Base-by-base conservation (phyloP, 192 early-diverging fungal species). In the Coemansia asiatica region DNA sequence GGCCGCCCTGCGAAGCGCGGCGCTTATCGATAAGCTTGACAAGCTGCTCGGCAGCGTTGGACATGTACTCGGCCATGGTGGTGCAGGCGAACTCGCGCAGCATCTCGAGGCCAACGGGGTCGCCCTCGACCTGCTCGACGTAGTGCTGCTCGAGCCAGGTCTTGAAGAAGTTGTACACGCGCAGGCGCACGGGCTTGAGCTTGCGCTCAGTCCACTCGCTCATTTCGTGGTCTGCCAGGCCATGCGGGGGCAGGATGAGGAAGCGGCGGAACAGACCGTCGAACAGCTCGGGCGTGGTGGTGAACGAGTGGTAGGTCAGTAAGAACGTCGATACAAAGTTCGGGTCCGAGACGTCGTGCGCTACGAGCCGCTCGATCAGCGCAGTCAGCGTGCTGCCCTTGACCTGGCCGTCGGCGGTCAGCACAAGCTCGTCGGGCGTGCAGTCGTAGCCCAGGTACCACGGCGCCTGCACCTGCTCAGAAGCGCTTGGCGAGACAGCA, bases 121-220 rank as follows among this genome's bases (percentile, higher is more conserved):
- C 94, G 49, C 87, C 86, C 6, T 84, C 82, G 60, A 91, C 89
- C 69, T 87, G 86, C 62, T 95, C 93, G 33, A 87, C 78, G 67
- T 90, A 93, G 72, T 97, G 92, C 63, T 84, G 87, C 80, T 99
- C 97, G 8, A 98, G 76, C 97, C 97, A 99, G n/a, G 82, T 89
- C 79, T 96, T 99, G 69, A 98, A 84, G 35, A 96, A 84, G 69
- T 95, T 96, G 83, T 89, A 96, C 1, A 97, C 95, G 21, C 94
- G 92, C 56, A 96, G 85, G n/a, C 96, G 90, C 54, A 99, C 83
- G 15, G 94, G 88, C 50, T 87, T 94, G 67, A 89, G 86, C 72
- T 97, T 98, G 67, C 87, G 87, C 60, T 93, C 91, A 15, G 62
- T 82, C 96, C 96, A 99, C 18, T 85, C 69, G n/a, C 83, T 76